These are phyloP conservation scores for Quillaja saponaria DNA, from an alignment of 306 rosid species.

Conservation along the genomic window DNA sequence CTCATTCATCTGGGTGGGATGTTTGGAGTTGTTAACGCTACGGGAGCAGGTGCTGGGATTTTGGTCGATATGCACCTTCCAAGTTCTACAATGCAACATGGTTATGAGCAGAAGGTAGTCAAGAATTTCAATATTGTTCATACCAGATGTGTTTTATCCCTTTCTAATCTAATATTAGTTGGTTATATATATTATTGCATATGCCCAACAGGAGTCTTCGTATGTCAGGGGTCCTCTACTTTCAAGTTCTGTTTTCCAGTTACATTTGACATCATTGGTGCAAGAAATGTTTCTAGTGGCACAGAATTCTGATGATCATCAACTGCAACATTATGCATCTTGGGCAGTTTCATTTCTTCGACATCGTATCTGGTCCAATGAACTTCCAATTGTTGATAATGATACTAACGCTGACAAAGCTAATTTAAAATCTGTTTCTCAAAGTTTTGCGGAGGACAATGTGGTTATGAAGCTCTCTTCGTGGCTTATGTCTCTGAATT, in stretches of 20 bases:
- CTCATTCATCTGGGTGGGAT: slow-evolving; percentile 83
- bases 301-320: slow-evolving; percentile 71
- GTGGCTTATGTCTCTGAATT: slow-evolving; percentile 72
- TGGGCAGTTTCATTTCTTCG: slow-evolving; percentile 82
- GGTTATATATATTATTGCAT: slow-evolving; percentile 20
- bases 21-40: slow-evolving; percentile 81
- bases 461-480: slow-evolving; percentile 61
- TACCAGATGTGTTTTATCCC: too few species aligned
- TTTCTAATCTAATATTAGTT: too few species aligned
- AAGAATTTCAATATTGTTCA: slow-evolving; percentile 14
- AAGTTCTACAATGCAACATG: slow-evolving; percentile 35
- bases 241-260: slow-evolving; percentile 57
- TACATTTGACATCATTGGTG: slow-evolving; percentile 67
- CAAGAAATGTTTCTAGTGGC: slow-evolving; percentile 96
- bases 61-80: slow-evolving; percentile 52
- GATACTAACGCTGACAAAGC: slow-evolving; percentile 37
- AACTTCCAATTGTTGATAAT: slow-evolving; percentile 39
- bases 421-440: slow-evolving; percentile 55
- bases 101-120: slow-evolving; percentile 60
- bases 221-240: slow-evolving; percentile 69
- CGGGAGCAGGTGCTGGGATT: slow-evolving; percentile 80
- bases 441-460: slow-evolving; percentile 67
- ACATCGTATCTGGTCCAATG: slow-evolving; percentile 65
- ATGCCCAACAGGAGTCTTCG: slow-evolving; percentile 55
- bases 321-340: slow-evolving; percentile 79